Evolutionary conservation across 148 eudicot species (phyloP), one percentile per base, ranked within the genome.

Genomic region (Rhododendron vialii): DNA sequence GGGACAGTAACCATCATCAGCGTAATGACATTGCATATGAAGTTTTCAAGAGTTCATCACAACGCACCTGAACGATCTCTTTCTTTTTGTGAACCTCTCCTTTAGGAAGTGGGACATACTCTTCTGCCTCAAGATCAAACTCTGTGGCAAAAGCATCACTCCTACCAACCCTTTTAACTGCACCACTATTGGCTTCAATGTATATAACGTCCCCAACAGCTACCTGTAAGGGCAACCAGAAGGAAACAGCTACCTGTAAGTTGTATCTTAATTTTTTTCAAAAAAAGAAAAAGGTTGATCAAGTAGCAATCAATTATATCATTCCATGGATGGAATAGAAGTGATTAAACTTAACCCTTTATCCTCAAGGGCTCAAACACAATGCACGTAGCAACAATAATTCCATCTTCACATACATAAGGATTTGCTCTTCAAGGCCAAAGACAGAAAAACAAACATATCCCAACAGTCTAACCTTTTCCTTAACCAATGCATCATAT

Each of bases 71-170:
- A 78, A 98, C 99, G 79, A 98, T 96, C 91, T 98, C 98, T 92
- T 98, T 95, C 91, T 94, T 95, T 87, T 98, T 98, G 89, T 95
- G 98, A 90, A 98, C 99, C 91, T 98, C 99, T 89, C 99, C 98
- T 89, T 98, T 98, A 41, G 99, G 99, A 86, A 98, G 98, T 30
- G 99, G 98, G 74, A 98, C 99, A 89, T 98, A 98, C 86, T 98
- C 99, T 91, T 95, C 98, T 59, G 98, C 99, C 93, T 98, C 99
- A 18, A 98, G 98, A 90, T 98, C 98, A 80, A 98, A 98, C 86
- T 98, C 99, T 36, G 99, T 95, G 43, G 99, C 99, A 92, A 98
- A 98, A 86, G 96, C 98, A 90, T 98, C 99, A 88, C 98, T 98
- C 88, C 99, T 93, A 38, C 99, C 98, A 80, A 98, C 99, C 85